Conservation (phyloP, 352 stramenopile species). For the Phytophthora hibernalis region DNA sequence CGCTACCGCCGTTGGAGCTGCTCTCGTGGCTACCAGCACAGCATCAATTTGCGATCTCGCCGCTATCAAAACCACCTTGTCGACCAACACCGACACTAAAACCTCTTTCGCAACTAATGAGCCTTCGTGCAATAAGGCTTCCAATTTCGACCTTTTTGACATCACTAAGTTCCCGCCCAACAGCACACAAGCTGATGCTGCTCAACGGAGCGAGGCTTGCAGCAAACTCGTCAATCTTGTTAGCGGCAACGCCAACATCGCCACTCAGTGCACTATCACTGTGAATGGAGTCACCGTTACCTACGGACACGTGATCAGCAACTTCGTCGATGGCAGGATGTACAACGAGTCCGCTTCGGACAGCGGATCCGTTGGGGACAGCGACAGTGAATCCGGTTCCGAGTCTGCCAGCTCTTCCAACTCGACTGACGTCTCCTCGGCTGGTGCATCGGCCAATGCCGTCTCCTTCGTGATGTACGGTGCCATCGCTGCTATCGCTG, state of each 20-base stretch:
- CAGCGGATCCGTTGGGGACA: constrained; percentile 30
- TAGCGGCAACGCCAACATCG: constrained; percentile 54
- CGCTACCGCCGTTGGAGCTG: constrained; percentile 4
- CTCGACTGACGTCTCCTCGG: constrained; percentile 8
- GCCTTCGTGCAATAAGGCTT: constrained; percentile 27
- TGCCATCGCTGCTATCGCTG: constrained; percentile 30
- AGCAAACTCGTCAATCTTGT: constrained; percentile 61
- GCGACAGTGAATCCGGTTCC: constrained; percentile 28
- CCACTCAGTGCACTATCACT: constrained; percentile 59
- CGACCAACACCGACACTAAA: constrained; percentile 28
- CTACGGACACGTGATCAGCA: constrained; percentile 55
- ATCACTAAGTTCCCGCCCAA: constrained; percentile 49
- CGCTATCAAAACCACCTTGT: constrained; percentile 47
- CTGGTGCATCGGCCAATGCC: constrained; percentile 3
- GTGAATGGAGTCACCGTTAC: constrained; percentile 44
- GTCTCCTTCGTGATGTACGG: constrained; percentile 27
- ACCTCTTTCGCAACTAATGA: constrained; percentile 23
- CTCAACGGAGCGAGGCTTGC: constrained; percentile 49
- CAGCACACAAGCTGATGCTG: constrained; percentile 38
- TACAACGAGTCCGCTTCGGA: constrained; percentile 55
- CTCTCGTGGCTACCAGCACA: not conserved
- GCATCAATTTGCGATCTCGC: constrained; percentile 45
- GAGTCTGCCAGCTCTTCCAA: constrained; percentile 17
- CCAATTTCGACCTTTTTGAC: constrained; percentile 60
- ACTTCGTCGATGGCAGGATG: constrained; percentile 60